phyloP scores from a whole-genome alignment of 306 rosid genomes.

The Citrullus amarus region DNA sequence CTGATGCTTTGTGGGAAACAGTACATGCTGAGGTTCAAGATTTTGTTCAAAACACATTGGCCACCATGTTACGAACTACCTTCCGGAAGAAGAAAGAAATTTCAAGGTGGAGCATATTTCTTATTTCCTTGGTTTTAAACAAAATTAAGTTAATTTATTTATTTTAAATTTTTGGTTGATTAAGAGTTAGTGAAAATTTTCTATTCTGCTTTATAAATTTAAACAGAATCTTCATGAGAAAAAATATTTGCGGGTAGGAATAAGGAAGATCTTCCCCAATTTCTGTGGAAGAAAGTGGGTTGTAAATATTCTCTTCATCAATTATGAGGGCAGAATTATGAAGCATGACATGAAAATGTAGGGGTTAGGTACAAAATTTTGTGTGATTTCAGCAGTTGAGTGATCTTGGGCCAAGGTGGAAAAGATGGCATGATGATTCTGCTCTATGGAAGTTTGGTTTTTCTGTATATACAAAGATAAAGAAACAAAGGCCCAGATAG shows the following conservation, averaged over 20 bases:
- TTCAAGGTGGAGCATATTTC: conserved; percentile 50
- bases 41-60: conserved; percentile 93
- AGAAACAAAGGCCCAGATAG: too few species aligned
- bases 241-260: not conserved
- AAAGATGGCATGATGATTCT: too few species aligned
- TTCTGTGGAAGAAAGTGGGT: not conserved
- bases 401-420: not conserved
- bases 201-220: not conserved
- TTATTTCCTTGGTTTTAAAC: not conserved
- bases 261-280: not conserved
- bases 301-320: not conserved
- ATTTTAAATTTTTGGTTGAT: not conserved
- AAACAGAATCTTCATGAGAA: not conserved
- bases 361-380: not conserved
- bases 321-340: not conserved
- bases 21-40: conserved; percentile 98
- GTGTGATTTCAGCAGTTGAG: not conserved
- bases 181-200: not conserved
- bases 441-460: too few species aligned
- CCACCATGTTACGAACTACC: conserved; percentile 83
- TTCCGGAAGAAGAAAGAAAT: conserved; percentile 97
- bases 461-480: too few species aligned
- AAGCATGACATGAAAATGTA: not conserved
- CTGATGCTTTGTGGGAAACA: conserved; percentile 99
- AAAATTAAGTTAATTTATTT: too few species aligned